A percentile compares a stretch with the other conserved stretches of the same genome.
Conservation (phyloP, 2,329 filamentous ascomycete genomes). For the Xylariaceae sp. region DNA sequence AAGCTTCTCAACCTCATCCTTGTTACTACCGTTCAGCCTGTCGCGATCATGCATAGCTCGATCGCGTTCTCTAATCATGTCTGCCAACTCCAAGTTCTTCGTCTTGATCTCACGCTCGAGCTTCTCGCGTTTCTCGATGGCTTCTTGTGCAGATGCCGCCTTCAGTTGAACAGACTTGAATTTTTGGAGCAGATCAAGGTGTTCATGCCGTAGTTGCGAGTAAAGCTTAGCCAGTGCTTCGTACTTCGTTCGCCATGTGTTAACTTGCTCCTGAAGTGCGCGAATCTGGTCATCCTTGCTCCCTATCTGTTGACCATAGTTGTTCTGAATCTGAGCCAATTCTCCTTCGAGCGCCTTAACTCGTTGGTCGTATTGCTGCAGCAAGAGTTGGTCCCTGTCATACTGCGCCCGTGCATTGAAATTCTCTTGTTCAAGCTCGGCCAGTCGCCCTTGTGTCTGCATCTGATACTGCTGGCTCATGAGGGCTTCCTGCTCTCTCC, state of each 20-base stretch:
- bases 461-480: slow-evolving; percentile 83
- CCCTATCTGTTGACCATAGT: slow-evolving; percentile 74
- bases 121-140: slow-evolving; percentile 90
- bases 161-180: slow-evolving; percentile 96
- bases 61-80: slow-evolving; percentile 97
- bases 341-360: slow-evolving; percentile 92
- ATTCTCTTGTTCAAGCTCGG: slow-evolving; percentile 92
- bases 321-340: slow-evolving; percentile 73
- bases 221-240: slow-evolving; percentile 95
- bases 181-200: slow-evolving; percentile 89
- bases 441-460: slow-evolving; percentile 92
- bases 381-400: slow-evolving; percentile 92
- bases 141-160: slow-evolving; percentile 93
- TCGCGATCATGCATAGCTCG: slow-evolving; percentile 91
- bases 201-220: slow-evolving; percentile 90
- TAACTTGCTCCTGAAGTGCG: slow-evolving; percentile 91
- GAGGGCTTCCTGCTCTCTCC: slow-evolving; percentile 83
- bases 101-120: slow-evolving; percentile 97
- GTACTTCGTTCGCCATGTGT: slow-evolving; percentile 96
- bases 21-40: slow-evolving; percentile 75
- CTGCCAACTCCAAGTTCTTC: slow-evolving; percentile 96
- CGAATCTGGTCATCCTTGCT: slow-evolving; percentile 95
- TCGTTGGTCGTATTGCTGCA: slow-evolving; percentile 92
- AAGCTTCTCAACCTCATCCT: slow-evolving; percentile 90
- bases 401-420: slow-evolving; percentile 91